Evolutionary conservation across 2,329 filamentous ascomycete genomes (phyloP), one percentile per base, ranked within the genome.

Genomic region (Sporothrix inflata): DNA sequence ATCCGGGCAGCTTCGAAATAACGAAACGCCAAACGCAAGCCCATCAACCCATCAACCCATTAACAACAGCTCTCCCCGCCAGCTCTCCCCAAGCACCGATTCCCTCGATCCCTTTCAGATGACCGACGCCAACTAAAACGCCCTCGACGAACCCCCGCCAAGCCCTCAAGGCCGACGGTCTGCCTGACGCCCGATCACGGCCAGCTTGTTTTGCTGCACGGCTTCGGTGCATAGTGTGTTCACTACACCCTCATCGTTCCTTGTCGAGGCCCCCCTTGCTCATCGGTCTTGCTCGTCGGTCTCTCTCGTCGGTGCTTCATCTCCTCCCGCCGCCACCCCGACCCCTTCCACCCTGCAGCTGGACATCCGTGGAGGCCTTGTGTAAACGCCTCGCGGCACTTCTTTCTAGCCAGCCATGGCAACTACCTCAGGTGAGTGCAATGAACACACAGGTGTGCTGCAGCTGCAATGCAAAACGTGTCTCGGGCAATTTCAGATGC

Each of bases 391-490:
- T 57, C 51, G 7, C 67, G 67, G 67, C 67, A 21, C 51, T 69
- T 45, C 2, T 57, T 34, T 60, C 4, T 49, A 67, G 51, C 51
- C 51, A 69, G 67, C 51, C 67, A 69, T 69, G 67, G 67, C 67
- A 3, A 45, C 38, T 42, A 45, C n/a, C 21, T 57, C 67, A 69
- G 51, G 67, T 69, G 38, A 60, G 67, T 57, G 12, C 7, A 19
- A 11, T 24, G 27, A 24, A 7, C 16, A 38, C 6, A 21, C 40
- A 47, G 40, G 12, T 45, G n/a, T 66, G 47, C 66, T 42, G 49
- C 19, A 69, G 19, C 70, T 63, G 38, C 61, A 34, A 53, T 71
- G 53, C 65, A 69, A 69, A 24, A 63, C 45, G 53, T 72, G 71
- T 72, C 71, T 72, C 55, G 55, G 65, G 42, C 11, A 9, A n/a